These are phyloP conservation scores for Aspergillus sp. DNA, from an alignment of 2,329 filamentous ascomycete genomes.

Conservation along the genomic window DNA sequence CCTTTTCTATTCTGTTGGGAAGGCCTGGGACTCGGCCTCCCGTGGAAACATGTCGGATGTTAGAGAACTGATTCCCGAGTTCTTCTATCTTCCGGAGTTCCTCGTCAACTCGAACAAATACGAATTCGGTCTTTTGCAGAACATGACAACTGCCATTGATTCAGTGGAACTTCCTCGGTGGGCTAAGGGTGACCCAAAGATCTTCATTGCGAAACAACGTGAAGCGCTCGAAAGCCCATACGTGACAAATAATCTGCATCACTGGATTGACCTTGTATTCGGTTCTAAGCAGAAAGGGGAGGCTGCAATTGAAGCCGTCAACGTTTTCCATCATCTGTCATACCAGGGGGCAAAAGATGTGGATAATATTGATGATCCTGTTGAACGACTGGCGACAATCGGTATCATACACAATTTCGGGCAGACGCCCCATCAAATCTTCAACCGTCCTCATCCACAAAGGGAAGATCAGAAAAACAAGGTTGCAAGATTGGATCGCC, in stretches of 20 bases:
- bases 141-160: slow-evolving; percentile 72
- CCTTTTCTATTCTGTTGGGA: slow-evolving; percentile 87
- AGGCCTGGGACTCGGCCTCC: slow-evolving; percentile 87
- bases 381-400: slow-evolving; percentile 82
- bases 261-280: slow-evolving; percentile 96
- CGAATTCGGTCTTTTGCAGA: slow-evolving; percentile 85
- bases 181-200: slow-evolving; percentile 93
- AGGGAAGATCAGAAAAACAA: slow-evolving; percentile 65
- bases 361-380: slow-evolving; percentile 81
- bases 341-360: slow-evolving; percentile 92
- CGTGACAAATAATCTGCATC: slow-evolving; percentile 81
- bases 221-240: slow-evolving; percentile 91
- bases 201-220: slow-evolving; percentile 94
- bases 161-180: slow-evolving; percentile 87
- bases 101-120: slow-evolving; percentile 90
- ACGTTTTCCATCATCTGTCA: slow-evolving; percentile 93
- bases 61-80: slow-evolving; percentile 89
- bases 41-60: slow-evolving; percentile 90
- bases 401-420: slow-evolving; percentile 98
- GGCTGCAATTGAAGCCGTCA: slow-evolving; percentile 82
- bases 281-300: slow-evolving; percentile 92
- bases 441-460: slow-evolving; percentile 72
- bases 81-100: slow-evolving; percentile 95
- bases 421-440: slow-evolving; percentile 94
- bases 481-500: slow-evolving; percentile 68